Conservation (phyloP, 179 eudicot species). For the Patellifolia procumbens region DNA sequence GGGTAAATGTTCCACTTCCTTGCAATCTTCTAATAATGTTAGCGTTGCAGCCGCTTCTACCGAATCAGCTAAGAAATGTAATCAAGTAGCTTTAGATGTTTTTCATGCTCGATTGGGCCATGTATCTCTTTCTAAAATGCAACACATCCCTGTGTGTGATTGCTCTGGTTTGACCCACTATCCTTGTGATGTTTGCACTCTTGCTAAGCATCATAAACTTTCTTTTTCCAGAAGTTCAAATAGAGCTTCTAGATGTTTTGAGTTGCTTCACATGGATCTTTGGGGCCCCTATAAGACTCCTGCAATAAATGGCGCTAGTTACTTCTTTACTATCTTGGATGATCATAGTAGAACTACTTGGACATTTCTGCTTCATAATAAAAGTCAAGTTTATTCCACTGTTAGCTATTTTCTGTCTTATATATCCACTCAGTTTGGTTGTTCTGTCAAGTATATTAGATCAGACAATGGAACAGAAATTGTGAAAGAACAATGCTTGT, state of each 20-base stretch:
- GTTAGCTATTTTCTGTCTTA: background rate
- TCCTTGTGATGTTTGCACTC: background rate
- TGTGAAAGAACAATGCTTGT: too few relatives aligned
- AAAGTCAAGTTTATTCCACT: background rate
- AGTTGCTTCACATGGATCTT: conserved; percentile 11
- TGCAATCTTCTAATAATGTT: background rate
- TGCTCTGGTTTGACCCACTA: background rate
- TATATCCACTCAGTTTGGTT: background rate
- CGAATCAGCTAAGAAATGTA: background rate
- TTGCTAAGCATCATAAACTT: background rate
- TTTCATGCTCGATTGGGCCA: conserved; percentile 4
- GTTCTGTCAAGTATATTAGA: background rate
- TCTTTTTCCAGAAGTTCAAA: conserved; percentile 6
- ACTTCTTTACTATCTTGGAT: conserved; percentile 21
- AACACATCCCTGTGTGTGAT: background rate
- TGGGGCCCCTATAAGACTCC: conserved; percentile 14
- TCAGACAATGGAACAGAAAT: background rate
- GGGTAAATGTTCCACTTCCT: background rate
- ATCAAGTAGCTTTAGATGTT: background rate
- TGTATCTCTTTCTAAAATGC: too few relatives aligned
- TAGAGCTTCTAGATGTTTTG: background rate
- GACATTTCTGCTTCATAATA: background rate
- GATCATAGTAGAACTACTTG: conserved; percentile 5
- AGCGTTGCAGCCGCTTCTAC: background rate
- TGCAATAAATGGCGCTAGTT: background rate